phyloP scores from a whole-genome alignment of 2,329 filamentous ascomycete species.

The Xylaria sp. region DNA sequence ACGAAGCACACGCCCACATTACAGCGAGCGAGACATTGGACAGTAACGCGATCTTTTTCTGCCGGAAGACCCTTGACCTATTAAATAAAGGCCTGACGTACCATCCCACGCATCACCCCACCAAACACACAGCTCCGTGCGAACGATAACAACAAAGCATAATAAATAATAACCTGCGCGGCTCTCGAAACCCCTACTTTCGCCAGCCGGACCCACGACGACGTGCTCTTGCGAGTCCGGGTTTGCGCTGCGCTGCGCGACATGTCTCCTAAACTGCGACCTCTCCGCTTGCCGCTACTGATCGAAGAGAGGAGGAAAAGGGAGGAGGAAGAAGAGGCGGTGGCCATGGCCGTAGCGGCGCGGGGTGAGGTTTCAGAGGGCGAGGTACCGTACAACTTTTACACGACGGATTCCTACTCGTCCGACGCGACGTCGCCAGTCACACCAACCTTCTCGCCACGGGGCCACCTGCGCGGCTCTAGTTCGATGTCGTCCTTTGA shows the following conservation, averaged over 20 bases:
- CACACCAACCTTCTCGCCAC: conserved; percentile 70
- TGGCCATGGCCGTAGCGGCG: conserved; percentile 10
- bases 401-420: conserved; percentile 56
- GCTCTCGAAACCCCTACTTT: too few species aligned
- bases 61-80: conserved; percentile 23
- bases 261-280: conserved; percentile 39
- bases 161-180: too few species aligned
- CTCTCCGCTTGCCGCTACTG: conserved; percentile 35
- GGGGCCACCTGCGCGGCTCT: conserved; percentile 65
- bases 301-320: conserved; percentile 37
- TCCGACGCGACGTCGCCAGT: conserved; percentile 72
- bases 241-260: conserved; percentile 14
- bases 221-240: conserved; percentile 14
- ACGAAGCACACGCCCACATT: conserved; percentile 24
- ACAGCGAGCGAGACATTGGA: too few species aligned
- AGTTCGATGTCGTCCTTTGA: conserved; percentile 82
- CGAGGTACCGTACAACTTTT: conserved; percentile 50
- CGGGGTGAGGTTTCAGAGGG: conserved; percentile 33
- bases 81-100: conserved; percentile 28
- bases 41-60: not conserved
- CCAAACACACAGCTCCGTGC: conserved; percentile 4
- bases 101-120: conserved; percentile 24
- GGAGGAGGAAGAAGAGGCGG: conserved; percentile 31
- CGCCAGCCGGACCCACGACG: too few species aligned
- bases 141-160: conserved; percentile 10